Percentiles rank a stretch among this genome's conserved stretches.
phyloP scores from a whole-genome alignment of 1,139 yeast species.

The Pneumocystis canis region DNA sequence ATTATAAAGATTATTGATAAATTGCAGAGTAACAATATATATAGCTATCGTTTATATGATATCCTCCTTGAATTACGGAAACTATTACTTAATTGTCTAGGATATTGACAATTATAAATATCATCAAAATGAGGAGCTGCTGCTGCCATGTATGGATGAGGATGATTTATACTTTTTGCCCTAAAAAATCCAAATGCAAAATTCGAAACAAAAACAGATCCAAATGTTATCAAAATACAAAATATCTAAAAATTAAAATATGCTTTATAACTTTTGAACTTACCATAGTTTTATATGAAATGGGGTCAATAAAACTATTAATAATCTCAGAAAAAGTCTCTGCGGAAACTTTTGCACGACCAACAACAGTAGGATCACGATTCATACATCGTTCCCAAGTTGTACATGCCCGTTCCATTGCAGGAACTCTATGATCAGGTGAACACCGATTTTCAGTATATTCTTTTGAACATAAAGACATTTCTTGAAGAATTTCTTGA shows the following conservation, averaged over 20 bases:
- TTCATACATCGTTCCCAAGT: slow-evolving; percentile 77
- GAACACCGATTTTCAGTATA: slow-evolving; percentile 60
- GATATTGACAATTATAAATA: background rate
- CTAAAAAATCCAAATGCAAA: slow-evolving; percentile 14
- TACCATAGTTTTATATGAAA: slow-evolving; percentile 55
- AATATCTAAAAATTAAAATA: slow-evolving; percentile 11
- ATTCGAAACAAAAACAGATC: slow-evolving; percentile 18
- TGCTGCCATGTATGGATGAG: slow-evolving; percentile 1
- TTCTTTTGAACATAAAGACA: slow-evolving; percentile 54
- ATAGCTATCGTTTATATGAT: background rate
- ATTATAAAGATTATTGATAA: background rate
- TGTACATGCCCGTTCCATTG: slow-evolving; percentile 55
- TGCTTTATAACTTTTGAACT: background rate
- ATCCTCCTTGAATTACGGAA: background rate
- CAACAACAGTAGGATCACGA: slow-evolving; percentile 67
- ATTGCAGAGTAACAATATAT: background rate
- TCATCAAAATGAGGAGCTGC: background rate
- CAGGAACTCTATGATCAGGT: slow-evolving; percentile 43
- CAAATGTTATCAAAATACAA: slow-evolving; percentile 16
- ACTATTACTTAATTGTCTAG: background rate
- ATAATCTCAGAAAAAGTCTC: slow-evolving; percentile 70
- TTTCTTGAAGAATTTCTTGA: slow-evolving; percentile 44
- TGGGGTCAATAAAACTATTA: slow-evolving; percentile 60
- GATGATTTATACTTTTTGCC: slow-evolving; percentile 6
- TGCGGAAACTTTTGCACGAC: slow-evolving; percentile 62